phyloP scores from a whole-genome alignment of 164 flowering plant genomes.

The Nelumbo lutea region DNA sequence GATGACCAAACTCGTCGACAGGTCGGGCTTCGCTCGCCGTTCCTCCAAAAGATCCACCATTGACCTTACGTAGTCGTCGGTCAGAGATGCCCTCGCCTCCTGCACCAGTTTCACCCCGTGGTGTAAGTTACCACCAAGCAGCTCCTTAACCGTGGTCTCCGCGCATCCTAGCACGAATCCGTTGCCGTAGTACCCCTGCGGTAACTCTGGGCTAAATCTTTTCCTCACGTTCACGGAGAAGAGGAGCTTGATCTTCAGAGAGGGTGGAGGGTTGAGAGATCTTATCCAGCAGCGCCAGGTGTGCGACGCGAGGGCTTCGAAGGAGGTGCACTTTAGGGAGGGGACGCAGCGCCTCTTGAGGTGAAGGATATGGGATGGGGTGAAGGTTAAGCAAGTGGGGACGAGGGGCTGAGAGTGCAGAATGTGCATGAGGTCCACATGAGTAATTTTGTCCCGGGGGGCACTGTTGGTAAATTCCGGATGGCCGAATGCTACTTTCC shows the following conservation, averaged over 20 bases:
- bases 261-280: slow-evolving; percentile 38
- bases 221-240: slow-evolving; percentile 67
- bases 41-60: slow-evolving; percentile 63
- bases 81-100: slow-evolving; percentile 44
- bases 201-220: slow-evolving; percentile 35
- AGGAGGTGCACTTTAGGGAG: slow-evolving; percentile 75
- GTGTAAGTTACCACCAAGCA: slow-evolving; percentile 35
- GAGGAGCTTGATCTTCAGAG: slow-evolving; percentile 57
- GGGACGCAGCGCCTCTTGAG: slow-evolving; percentile 63
- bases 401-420: slow-evolving; percentile 57
- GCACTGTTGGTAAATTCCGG: slow-evolving; percentile 38
- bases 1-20: slow-evolving; percentile 55
- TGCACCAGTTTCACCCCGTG: slow-evolving; percentile 57
- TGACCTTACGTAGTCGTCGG: slow-evolving; percentile 50
- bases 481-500: slow-evolving; percentile 31
- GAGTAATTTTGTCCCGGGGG: slow-evolving; percentile 2
- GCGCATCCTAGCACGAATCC: slow-evolving; percentile 88
- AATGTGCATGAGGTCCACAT: slow-evolving; percentile 21
- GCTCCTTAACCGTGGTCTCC: slow-evolving; percentile 41
- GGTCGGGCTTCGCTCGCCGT: slow-evolving; percentile 46
- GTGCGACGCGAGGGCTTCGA: slow-evolving; percentile 81
- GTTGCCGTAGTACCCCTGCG: slow-evolving; percentile 81
- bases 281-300: slow-evolving; percentile 86
- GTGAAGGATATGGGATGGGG: slow-evolving; percentile 42
- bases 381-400: slow-evolving; percentile 55